phyloP scores from a whole-genome alignment of 208 protist genomes.

The Chromosphaera perkinsii region DNA sequence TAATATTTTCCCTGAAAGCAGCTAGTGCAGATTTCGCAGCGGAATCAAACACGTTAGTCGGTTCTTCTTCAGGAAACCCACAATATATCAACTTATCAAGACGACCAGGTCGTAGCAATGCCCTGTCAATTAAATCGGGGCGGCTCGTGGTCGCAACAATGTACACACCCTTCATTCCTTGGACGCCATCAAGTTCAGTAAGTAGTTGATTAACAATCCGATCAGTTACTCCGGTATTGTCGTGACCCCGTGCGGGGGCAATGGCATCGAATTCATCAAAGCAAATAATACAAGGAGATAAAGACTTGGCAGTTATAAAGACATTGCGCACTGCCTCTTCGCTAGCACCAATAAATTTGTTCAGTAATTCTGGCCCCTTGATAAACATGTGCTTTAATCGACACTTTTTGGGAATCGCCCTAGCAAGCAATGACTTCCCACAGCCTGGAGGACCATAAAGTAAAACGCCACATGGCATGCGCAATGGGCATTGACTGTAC shows the following conservation, averaged over 20 bases:
- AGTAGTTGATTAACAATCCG: slow-evolving; percentile 71
- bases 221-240: slow-evolving; percentile 66
- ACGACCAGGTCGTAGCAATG: slow-evolving; percentile 61
- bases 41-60: too few species aligned
- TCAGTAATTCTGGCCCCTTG: slow-evolving; percentile 64
- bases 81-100: too few species aligned
- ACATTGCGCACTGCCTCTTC: slow-evolving; percentile 50
- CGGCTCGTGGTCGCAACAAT: slow-evolving; percentile 61
- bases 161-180: slow-evolving; percentile 54
- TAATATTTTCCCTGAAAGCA: too few species aligned
- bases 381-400: slow-evolving; percentile 59
- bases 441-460: slow-evolving; percentile 63
- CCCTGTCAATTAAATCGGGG: slow-evolving; percentile 64
- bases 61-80: too few species aligned
- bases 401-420: slow-evolving; percentile 48
- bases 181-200: slow-evolving; percentile 65
- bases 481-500: slow-evolving; percentile 44
- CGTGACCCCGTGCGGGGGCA: slow-evolving; percentile 48
- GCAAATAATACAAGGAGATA: slow-evolving; percentile 60
- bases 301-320: slow-evolving; percentile 52
- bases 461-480: slow-evolving; percentile 40
- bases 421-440: slow-evolving; percentile 61
- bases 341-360: slow-evolving; percentile 67
- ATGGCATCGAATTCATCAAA: slow-evolving; percentile 72
- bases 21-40: too few species aligned